phyloP scores from a whole-genome alignment of 2,329 filamentous ascomycete species.

The Phoma sp. region DNA sequence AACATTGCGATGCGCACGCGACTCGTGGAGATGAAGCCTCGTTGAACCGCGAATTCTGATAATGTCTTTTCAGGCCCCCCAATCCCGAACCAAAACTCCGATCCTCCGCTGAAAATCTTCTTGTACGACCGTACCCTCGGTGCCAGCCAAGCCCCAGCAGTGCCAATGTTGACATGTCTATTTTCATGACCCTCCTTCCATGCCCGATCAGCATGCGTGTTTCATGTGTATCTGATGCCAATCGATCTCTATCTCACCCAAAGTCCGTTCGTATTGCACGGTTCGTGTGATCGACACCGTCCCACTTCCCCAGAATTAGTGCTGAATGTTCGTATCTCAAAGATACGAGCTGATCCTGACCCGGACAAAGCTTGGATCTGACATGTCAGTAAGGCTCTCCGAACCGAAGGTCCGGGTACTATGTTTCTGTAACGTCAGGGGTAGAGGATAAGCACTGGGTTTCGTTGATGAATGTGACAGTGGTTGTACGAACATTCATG shows the following conservation, averaged over 20 bases:
- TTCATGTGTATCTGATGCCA: conserved; percentile 8
- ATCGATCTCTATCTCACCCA: background rate
- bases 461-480: too few species aligned
- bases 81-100: background rate
- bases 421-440: too few species aligned
- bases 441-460: too few species aligned
- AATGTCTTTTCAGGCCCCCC: conserved; percentile 1
- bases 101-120: background rate
- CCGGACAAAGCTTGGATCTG: background rate
- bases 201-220: conserved; percentile 1
- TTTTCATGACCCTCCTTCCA: background rate
- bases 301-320: conserved; percentile 11
- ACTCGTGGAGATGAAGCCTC: conserved; percentile 6
- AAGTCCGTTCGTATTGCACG: conserved; percentile 5
- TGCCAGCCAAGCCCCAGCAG: background rate
- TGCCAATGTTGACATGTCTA: background rate
- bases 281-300: conserved; percentile 8
- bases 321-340: background rate
- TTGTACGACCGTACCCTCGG: background rate
- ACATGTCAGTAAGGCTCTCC: background rate
- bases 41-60: background rate
- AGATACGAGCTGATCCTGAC: too few species aligned
- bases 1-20: background rate
- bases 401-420: too few species aligned
- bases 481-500: too few species aligned